Evolutionary conservation across 345 rosid genomes (phyloP), one percentile per base, ranked within the genome.

Genomic region (Hibiscus trionum): DNA sequence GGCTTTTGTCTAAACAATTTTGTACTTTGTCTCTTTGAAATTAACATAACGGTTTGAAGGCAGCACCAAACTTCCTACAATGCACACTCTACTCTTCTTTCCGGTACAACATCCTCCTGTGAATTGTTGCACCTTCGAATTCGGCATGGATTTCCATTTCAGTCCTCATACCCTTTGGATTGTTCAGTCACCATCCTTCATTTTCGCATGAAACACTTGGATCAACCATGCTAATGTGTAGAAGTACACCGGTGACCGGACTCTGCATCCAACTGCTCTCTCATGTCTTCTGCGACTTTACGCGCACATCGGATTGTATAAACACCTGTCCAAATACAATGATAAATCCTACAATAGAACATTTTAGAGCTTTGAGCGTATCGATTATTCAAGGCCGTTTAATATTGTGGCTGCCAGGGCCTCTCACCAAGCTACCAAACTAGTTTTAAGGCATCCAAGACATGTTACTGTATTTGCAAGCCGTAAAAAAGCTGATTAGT

Each of bases 141-240:
- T 88, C 90, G 0, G 97, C 97, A 62, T 91, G 96, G 55, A 91
- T 91, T 82, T 93, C 98, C 70, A 94, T 81, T 78, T 93, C 97
- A 0, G 94, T 93, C 77, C 98, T 76, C 78, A 88, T 87, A 26
- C 90, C 94, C 90, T 88, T 88, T 9, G 97, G 96, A 71, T 91
- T 93, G 44, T 75, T 74, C 61, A 77, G 19, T 63, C 88, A 67
- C 98, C 98, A 93, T 33, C 96, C 97, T n/a, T n/a, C n/a, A n/a
- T n/a, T n/a, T n/a, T n/a, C n/a, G n/a, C n/a, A n/a, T n/a, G n/a
- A n/a, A n/a, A n/a, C n/a, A n/a, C n/a, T n/a, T n/a, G n/a, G n/a
- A n/a, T n/a, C n/a, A n/a, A n/a, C n/a, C n/a, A n/a, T n/a, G n/a
- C n/a, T n/a, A n/a, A n/a, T n/a, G n/a, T n/a, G n/a, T n/a, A n/a